phyloP scores from a whole-genome alignment of 2,329 filamentous ascomycete genomes.

The Annulohypoxylon truncatum region DNA sequence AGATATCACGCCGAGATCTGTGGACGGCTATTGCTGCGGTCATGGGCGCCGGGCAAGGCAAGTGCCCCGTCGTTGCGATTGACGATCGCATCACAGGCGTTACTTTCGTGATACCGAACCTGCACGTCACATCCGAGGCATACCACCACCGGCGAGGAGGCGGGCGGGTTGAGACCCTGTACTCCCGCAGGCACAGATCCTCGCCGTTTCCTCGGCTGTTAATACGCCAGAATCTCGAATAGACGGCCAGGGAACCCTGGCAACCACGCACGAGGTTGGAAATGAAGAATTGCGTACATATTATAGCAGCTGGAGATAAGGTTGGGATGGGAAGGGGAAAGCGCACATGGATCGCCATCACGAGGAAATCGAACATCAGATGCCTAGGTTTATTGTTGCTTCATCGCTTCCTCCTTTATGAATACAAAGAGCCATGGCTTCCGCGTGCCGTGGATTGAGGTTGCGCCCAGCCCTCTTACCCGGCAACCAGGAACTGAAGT shows the following conservation, averaged over 20 bases:
- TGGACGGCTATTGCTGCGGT: slow-evolving; percentile 7
- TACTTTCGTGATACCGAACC: slow-evolving; percentile 8
- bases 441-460: slow-evolving; percentile 18
- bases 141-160: slow-evolving; percentile 19
- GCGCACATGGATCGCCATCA: slow-evolving; percentile 18
- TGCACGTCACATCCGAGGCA: slow-evolving; percentile 39
- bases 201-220: neutral
- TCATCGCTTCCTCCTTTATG: slow-evolving; percentile 10
- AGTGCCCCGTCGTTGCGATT: slow-evolving; percentile 23
- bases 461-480: slow-evolving; percentile 3
- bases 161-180: neutral
- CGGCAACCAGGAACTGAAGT: slow-evolving; percentile 10
- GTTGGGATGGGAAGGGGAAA: slow-evolving; percentile 21
- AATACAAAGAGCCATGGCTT: slow-evolving; percentile 28
- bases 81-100: slow-evolving; percentile 35
- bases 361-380: slow-evolving; percentile 23
- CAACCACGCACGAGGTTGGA: slow-evolving; percentile 25
- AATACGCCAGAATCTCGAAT: slow-evolving; percentile 17
- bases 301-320: slow-evolving; percentile 5
- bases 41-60: slow-evolving; percentile 21
- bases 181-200: slow-evolving; percentile 2
- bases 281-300: slow-evolving; percentile 1
- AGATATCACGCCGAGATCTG: slow-evolving; percentile 31
- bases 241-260: slow-evolving; percentile 14
- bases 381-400: neutral